Conservation (phyloP, 768 basidiomycete species). For the Lenzites betulinus region DNA sequence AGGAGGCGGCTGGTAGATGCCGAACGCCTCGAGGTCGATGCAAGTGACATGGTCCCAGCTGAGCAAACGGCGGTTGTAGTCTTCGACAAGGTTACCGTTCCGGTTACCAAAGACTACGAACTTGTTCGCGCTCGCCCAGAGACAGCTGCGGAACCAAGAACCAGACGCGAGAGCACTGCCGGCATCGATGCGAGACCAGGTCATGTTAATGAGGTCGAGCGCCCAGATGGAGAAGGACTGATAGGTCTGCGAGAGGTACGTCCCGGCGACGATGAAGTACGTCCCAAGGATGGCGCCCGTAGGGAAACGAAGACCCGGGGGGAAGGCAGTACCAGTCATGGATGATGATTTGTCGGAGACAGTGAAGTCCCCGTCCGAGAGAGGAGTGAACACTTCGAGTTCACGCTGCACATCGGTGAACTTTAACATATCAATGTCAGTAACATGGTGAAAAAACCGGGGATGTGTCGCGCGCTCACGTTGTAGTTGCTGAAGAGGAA, state of each 20-base stretch:
- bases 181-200: conserved; percentile 87
- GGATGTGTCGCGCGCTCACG: conserved; percentile 45
- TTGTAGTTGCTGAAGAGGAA: conserved; percentile 97
- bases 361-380: conserved; percentile 72
- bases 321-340: conserved; percentile 82
- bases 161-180: conserved; percentile 84
- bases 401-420: conserved; percentile 96
- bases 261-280: conserved; percentile 92
- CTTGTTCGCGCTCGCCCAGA: conserved; percentile 83
- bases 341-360: conserved; percentile 77
- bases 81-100: conserved; percentile 84
- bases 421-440: conserved; percentile 40
- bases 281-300: conserved; percentile 90
- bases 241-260: conserved; percentile 91
- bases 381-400: conserved; percentile 86
- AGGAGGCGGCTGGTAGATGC: conserved; percentile 88
- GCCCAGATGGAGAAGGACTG: conserved; percentile 98
- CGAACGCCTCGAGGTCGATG: conserved; percentile 91
- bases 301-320: conserved; percentile 95
- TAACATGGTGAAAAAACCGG: conserved; percentile 1
- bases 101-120: conserved; percentile 92
- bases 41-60: conserved; percentile 93
- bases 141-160: conserved; percentile 92
- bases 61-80: conserved; percentile 87
- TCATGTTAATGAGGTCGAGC: conserved; percentile 79